A percentile compares a stretch with the other conserved stretches of the same genome.
phyloP scores from a whole-genome alignment of 495 filamentous ascomycete species.

The Aspergillus sparsus region DNA sequence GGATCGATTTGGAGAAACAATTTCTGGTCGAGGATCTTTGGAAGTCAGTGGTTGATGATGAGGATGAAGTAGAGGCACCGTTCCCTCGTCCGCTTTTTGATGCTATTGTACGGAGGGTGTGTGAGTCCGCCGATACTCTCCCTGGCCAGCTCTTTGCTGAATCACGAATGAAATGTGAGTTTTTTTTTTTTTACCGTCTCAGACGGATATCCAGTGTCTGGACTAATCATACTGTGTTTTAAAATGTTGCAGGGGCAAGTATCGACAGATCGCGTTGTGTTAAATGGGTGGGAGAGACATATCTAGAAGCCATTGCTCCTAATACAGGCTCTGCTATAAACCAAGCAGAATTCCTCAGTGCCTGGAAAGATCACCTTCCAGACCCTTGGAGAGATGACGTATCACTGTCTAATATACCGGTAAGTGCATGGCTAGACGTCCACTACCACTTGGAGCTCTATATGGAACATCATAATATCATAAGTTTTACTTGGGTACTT shows the following conservation, averaged over 20 bases:
- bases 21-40: constrained; percentile 51
- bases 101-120: constrained; percentile 45
- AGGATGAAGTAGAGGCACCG: constrained; percentile 28
- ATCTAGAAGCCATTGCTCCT: constrained; percentile 52
- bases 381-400: constrained; percentile 58
- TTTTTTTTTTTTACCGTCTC: neutral
- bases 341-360: constrained; percentile 50
- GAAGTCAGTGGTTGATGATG: constrained; percentile 50
- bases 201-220: neutral
- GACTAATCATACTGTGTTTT: constrained; percentile 13
- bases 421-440: constrained; percentile 20
- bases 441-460: neutral
- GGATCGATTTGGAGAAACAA: constrained; percentile 46
- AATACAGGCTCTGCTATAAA: constrained; percentile 35
- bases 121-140: constrained; percentile 26
- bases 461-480: no score
- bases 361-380: constrained; percentile 60
- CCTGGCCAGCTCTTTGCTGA: constrained; percentile 18
- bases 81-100: constrained; percentile 46
- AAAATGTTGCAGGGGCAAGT: constrained; percentile 39
- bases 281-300: constrained; percentile 52
- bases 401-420: constrained; percentile 47
- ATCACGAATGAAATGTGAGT: constrained; percentile 46
- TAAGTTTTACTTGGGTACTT: neutral
- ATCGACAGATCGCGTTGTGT: constrained; percentile 49